Base-by-base conservation (phyloP, 2,329 filamentous ascomycete species). In the Macrophomina pseudophaseolina region DNA sequence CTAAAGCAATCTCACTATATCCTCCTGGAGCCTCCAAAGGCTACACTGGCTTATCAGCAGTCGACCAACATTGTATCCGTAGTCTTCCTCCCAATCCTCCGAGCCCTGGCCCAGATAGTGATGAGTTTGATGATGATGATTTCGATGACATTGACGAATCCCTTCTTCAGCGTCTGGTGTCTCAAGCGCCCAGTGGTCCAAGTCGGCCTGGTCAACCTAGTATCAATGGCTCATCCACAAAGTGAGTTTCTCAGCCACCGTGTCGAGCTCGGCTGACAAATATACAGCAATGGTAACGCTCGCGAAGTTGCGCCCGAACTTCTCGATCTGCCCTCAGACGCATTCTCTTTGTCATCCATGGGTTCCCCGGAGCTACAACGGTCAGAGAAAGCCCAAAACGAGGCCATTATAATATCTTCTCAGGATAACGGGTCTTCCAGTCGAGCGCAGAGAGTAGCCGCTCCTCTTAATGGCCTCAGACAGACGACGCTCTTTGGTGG, bases 321-420 rank as follows among this genome's bases (percentile, higher is more conserved):
- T 32, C 83, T 80, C 23, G 83, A 85, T 72, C 72, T 87, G 6
- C 85, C 85, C 2, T 85, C 84, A 30, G 85, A 93, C 81, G 91
- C 89, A 1, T 93, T 94, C 73, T 88, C 87, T 60, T 87, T 88
- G 1, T 86, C 88, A 8, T 81, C 44, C 6, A 44, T 60, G 16
- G 33, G 28, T 6, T 66, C 58, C 23, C 38, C 65, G 18, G 49
- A 46, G n/a, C 8, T 80, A 32, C 75, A 79, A 14, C 81, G 83
- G 8, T 80, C 81, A 9, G 80, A 80, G 52, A 79, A 79, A 59
- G 73, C 72, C 42, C 67, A 71, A 23, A 69, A 71, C 46, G 71
- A 76, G 54, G 69, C 75, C 3, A 68, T 74, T 53, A 64, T 56
- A 33, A 49, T 75, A 3, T 78, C 80, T 2, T 78, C 77, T 33